Evolutionary conservation across 1,139 yeast genomes (phyloP).

Genomic region (Candida anutae): DNA sequence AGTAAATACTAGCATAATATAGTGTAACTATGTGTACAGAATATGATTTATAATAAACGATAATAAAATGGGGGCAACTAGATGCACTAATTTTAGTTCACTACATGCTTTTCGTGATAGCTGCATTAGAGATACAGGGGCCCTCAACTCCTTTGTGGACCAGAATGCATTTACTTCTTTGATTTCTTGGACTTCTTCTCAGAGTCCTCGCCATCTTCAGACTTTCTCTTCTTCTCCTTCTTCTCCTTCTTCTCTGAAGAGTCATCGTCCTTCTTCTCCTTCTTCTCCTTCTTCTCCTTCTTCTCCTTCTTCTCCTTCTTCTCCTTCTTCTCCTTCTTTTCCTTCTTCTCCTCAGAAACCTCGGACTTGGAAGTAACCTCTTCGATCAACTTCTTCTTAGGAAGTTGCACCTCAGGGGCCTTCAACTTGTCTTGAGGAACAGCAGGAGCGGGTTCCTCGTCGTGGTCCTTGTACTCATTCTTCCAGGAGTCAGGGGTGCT

Average conservation of each 20-base stretch:
- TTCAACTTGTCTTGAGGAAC: slow-evolving; percentile 40
- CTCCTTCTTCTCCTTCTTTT: slow-evolving; percentile 37
- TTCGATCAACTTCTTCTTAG: slow-evolving; percentile 40
- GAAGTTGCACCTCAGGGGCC: slow-evolving; percentile 45
- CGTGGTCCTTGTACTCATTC: slow-evolving; percentile 74
- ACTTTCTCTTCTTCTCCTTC: slow-evolving; percentile 36
- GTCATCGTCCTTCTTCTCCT: slow-evolving; percentile 34
- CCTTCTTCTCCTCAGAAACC: slow-evolving; percentile 22
- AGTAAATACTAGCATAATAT: too few species aligned
- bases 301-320: slow-evolving; percentile 61
- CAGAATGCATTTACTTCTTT: slow-evolving; percentile 5
- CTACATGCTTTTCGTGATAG: too few species aligned
- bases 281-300: slow-evolving; percentile 55
- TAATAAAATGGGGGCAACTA: too few species aligned
- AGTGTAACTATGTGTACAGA: too few species aligned
- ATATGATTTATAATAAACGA: too few species aligned
- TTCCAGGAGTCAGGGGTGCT: slow-evolving; percentile 94
- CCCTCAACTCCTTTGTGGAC: too few species aligned
- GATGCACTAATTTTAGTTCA: too few species aligned
- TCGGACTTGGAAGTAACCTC: slow-evolving; percentile 30
- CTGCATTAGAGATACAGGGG: too few species aligned
- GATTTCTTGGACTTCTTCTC: slow-evolving; percentile 31
- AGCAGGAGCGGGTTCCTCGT: slow-evolving; percentile 51
- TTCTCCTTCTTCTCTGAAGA: slow-evolving; percentile 47
- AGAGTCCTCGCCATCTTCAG: slow-evolving; percentile 20